Conservation (phyloP, 2,329 filamentous ascomycete genomes). For the Fusarium brachygibbosum region DNA sequence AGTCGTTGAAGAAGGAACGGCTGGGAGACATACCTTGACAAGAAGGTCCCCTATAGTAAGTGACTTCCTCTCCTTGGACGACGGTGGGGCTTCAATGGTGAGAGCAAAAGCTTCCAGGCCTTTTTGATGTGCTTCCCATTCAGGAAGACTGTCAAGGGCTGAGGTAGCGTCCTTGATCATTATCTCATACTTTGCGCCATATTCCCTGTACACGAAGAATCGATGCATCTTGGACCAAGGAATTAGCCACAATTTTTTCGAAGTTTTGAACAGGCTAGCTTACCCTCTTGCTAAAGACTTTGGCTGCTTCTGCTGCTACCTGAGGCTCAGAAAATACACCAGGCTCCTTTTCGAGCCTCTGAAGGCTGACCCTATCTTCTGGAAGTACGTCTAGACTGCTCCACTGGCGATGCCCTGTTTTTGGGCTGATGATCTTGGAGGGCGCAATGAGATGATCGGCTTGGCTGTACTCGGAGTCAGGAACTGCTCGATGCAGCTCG, state of each 20-base stretch:
- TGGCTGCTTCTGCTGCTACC: slow-evolving; percentile 71
- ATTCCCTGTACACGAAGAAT: slow-evolving; percentile 92
- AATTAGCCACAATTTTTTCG: neutral
- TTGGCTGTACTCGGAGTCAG: slow-evolving; percentile 74
- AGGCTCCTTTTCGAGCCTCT: slow-evolving; percentile 62
- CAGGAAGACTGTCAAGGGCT: slow-evolving; percentile 74
- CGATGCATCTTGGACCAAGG: slow-evolving; percentile 73
- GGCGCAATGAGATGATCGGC: slow-evolving; percentile 36
- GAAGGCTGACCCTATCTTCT: slow-evolving; percentile 55
- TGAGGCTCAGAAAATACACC: slow-evolving; percentile 70
- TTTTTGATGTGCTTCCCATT: slow-evolving; percentile 85
- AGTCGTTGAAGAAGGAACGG: slow-evolving; percentile 2
- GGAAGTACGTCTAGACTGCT: slow-evolving; percentile 62
- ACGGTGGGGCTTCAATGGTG: slow-evolving; percentile 75
- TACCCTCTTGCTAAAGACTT: slow-evolving; percentile 72
- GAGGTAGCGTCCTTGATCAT: slow-evolving; percentile 83
- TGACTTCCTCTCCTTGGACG: slow-evolving; percentile 77
- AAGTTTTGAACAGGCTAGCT: slow-evolving; percentile 7
- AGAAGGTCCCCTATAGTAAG: slow-evolving; percentile 87
- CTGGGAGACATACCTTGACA: slow-evolving; percentile 77
- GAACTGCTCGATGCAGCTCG: slow-evolving; percentile 78
- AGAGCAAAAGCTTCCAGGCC: slow-evolving; percentile 87
- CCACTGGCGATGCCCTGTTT: slow-evolving; percentile 60
- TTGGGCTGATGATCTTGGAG: slow-evolving; percentile 25
- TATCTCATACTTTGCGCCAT: slow-evolving; percentile 88